Conservation (phyloP, 176 grass and related monocot genomes). For the barley (Hordeum vulgare) region DNA sequence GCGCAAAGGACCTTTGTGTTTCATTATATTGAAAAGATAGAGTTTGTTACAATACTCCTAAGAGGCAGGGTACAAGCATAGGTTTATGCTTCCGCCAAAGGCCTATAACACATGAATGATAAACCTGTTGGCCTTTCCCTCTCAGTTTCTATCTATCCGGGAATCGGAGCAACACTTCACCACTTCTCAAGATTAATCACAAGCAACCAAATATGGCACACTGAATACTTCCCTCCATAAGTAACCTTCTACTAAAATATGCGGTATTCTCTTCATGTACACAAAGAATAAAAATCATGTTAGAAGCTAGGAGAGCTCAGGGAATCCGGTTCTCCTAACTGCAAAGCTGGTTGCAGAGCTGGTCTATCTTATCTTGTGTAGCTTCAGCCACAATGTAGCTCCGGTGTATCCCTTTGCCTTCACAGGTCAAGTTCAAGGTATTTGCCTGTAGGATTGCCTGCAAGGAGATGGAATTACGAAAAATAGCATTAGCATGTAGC, state of each 20-base stretch:
- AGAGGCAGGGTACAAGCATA: no score
- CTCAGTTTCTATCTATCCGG: neutral
- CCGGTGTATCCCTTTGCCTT: conserved; percentile 5
- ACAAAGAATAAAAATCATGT: conserved; percentile 23
- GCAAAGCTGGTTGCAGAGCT: conserved; percentile 67
- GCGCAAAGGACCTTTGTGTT: no score
- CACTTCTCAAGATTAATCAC: neutral
- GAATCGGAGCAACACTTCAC: neutral
- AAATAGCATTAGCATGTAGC: neutral
- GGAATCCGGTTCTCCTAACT: conserved; percentile 18
- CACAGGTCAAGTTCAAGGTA: conserved; percentile 43
- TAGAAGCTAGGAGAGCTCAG: conserved; percentile 8
- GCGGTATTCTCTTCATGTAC: conserved; percentile 22
- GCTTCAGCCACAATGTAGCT: conserved; percentile 46
- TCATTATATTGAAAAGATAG: no score
- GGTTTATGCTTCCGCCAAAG: no score
- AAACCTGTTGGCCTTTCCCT: neutral
- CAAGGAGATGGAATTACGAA: neutral
- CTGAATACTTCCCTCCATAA: neutral
- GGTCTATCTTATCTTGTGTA: conserved; percentile 23
- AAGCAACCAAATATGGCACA: neutral
- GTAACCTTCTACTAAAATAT: neutral
- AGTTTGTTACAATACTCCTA: no score
- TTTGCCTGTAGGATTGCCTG: conserved; percentile 27
- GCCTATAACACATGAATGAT: no score